Conservation (phyloP, 1,139 yeast genomes). For the Yamadazyma aaseri region DNA sequence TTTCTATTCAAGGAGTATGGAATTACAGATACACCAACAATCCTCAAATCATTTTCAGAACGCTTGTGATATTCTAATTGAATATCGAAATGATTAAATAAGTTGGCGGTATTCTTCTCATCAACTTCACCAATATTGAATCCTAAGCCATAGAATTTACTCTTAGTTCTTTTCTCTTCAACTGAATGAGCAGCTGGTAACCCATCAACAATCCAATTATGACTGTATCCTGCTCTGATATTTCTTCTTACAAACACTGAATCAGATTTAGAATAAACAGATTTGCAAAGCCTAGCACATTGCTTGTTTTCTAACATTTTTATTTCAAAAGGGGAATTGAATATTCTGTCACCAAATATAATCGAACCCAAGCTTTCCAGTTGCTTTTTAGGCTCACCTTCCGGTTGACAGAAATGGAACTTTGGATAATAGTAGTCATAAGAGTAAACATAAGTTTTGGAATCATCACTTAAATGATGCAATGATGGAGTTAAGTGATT, state of each 20-base stretch:
- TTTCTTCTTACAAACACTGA: conserved; percentile 72
- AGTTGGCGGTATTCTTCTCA: conserved; percentile 46
- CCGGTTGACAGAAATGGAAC: conserved; percentile 82
- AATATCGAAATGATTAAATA: conserved; percentile 81
- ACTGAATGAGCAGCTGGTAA: conserved; percentile 79
- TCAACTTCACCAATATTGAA: conserved; percentile 72
- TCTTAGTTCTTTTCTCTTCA: conserved; percentile 54
- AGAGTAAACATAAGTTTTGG: conserved; percentile 62
- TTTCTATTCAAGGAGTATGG: conserved; percentile 58
- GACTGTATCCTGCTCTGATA: conserved; percentile 78
- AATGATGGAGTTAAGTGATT: conserved; percentile 86
- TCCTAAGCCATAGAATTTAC: conserved; percentile 73
- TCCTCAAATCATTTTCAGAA: conserved; percentile 67
- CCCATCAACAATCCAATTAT: conserved; percentile 94
- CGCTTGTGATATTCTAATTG: conserved; percentile 79
- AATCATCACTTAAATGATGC: conserved; percentile 41
- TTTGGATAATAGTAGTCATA: conserved; percentile 84
- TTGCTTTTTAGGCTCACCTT: conserved; percentile 67
- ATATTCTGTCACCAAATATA: conserved; percentile 92
- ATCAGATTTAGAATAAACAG: conserved; percentile 61
- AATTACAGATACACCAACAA: conserved; percentile 83
- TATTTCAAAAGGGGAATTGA: conserved; percentile 84
- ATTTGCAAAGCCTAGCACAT: conserved; percentile 65
- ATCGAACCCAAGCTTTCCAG: conserved; percentile 91
- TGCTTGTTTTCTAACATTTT: conserved; percentile 69